phyloP scores from a whole-genome alignment of 1,139 yeast species.

The Scheffersomyces quercinus region DNA sequence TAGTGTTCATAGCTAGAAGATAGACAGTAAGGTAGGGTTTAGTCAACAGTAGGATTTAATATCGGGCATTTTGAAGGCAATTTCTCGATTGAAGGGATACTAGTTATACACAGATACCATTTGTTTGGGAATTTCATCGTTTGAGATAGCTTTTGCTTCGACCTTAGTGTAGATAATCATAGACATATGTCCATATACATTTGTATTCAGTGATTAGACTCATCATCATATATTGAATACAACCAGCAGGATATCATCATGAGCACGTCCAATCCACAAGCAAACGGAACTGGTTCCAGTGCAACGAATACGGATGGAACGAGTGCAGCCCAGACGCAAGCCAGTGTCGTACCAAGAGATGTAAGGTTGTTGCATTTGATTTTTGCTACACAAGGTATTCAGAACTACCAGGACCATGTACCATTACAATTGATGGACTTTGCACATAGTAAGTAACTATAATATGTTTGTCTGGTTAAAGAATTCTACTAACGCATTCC shows the following conservation, averaged over 20 bases:
- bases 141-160: too few relatives aligned
- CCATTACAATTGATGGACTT: conserved; percentile 95
- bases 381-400: conserved; percentile 91
- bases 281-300: conserved; percentile 1
- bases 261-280: background rate
- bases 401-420: conserved; percentile 90
- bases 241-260: background rate
- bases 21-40: too few relatives aligned
- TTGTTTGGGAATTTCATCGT: too few relatives aligned
- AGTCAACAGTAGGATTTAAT: too few relatives aligned
- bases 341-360: conserved; percentile 69
- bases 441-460: conserved; percentile 59
- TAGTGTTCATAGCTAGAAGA: too few relatives aligned
- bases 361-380: conserved; percentile 86
- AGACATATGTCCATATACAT: too few relatives aligned
- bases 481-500: conserved; percentile 16
- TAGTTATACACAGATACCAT: too few relatives aligned
- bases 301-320: conserved; percentile 2
- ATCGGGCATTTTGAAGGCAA: too few relatives aligned
- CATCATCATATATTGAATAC: too few relatives aligned
- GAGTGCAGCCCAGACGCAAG: conserved; percentile 8
- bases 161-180: too few relatives aligned
- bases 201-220: too few relatives aligned
- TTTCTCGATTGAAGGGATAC: too few relatives aligned
- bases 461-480: background rate